Conservation (phyloP, 2,329 filamentous ascomycete species). For the Leptographium galeiforme region DNA sequence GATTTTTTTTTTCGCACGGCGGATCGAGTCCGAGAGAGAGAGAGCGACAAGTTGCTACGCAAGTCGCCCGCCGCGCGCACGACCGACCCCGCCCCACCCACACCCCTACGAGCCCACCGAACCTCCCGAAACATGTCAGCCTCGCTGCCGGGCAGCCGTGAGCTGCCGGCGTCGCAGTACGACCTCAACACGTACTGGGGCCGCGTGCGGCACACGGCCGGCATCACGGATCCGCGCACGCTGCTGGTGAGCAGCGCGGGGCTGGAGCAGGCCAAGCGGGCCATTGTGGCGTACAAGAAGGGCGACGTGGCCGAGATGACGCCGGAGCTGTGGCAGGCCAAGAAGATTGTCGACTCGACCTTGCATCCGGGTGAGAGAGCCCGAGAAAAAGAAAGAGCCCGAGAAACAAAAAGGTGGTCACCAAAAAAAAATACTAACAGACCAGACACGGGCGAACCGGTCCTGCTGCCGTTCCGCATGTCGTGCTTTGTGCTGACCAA, state of each 20-base stretch:
- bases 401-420: too few relatives aligned
- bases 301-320: constrained; percentile 71
- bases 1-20: too few relatives aligned
- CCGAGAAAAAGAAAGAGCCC: not conserved
- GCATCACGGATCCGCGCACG: constrained; percentile 83
- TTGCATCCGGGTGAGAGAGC: constrained; percentile 63
- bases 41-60: too few relatives aligned
- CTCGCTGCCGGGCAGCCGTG: constrained; percentile 54
- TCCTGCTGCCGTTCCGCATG: constrained; percentile 95
- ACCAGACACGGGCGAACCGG: constrained; percentile 78
- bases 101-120: not conserved
- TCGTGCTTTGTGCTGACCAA: constrained; percentile 90
- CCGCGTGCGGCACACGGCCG: constrained; percentile 75
- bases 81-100: not conserved
- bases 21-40: too few relatives aligned
- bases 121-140: constrained; percentile 40
- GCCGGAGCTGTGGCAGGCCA: constrained; percentile 82
- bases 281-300: constrained; percentile 77
- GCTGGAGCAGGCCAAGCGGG: constrained; percentile 72
- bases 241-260: constrained; percentile 66
- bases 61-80: too few relatives aligned
- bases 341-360: constrained; percentile 95
- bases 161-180: constrained; percentile 83
- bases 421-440: not conserved
- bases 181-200: constrained; percentile 92